Percentiles rank a stretch among this genome's conserved stretches.
These are phyloP conservation scores for Populus tremula DNA, from an alignment of 345 rosid genomes.

Conservation along the genomic window DNA sequence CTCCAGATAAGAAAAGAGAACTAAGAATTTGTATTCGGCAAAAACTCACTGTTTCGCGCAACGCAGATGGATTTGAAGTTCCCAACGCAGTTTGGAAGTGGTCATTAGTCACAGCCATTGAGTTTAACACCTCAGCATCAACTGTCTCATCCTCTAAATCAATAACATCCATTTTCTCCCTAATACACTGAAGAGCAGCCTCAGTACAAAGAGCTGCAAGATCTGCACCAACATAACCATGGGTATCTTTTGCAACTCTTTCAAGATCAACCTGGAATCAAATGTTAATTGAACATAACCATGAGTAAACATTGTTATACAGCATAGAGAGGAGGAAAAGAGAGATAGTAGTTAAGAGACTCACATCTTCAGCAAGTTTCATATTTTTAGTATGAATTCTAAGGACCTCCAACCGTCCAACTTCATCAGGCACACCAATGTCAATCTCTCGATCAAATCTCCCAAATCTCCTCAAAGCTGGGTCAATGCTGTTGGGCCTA, in stretches of 20 bases:
- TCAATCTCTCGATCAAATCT: constrained; percentile 17
- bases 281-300: background rate
- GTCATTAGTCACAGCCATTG: constrained; percentile 15
- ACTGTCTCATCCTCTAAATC: constrained; percentile 17
- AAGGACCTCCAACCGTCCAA: constrained; percentile 14
- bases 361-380: constrained; percentile 14
- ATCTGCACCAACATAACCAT: constrained; percentile 20
- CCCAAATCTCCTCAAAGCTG: constrained; percentile 16
- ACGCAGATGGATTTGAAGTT: constrained; percentile 12
- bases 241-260: constrained; percentile 16
- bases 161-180: constrained; percentile 18
- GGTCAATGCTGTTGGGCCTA: constrained; percentile 15
- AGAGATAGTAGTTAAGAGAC: background rate
- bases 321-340: background rate
- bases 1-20: background rate
- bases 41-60: constrained; percentile 16
- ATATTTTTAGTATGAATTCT: constrained; percentile 16
- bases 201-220: constrained; percentile 21
- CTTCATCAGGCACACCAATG: constrained; percentile 17
- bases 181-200: constrained; percentile 19
- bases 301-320: background rate
- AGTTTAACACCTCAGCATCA: constrained; percentile 12
- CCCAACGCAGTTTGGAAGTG: constrained; percentile 12
- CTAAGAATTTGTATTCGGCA: too few species aligned
- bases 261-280: constrained; percentile 12